These are phyloP conservation scores for Stachybotrys elegans DNA, from an alignment of 2,329 filamentous ascomycete species.

Conservation along the genomic window DNA sequence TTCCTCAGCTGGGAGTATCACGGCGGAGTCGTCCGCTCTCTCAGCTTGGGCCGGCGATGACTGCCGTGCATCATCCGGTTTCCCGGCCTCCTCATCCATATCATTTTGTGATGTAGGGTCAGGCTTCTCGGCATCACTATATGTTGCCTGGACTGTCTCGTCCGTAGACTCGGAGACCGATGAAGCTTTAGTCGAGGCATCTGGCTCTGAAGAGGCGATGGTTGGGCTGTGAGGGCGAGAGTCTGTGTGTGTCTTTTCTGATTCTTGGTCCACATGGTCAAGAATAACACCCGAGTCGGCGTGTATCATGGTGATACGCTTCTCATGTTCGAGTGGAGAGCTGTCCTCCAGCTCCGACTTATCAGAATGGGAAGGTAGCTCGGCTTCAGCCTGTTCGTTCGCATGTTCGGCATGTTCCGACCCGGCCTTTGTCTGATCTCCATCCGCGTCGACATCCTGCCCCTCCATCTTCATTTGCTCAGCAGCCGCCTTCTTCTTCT, in stretches of 20 bases:
- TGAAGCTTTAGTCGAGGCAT: constrained; percentile 57
- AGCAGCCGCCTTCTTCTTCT: constrained; percentile 51
- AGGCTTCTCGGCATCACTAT: too few relatives aligned
- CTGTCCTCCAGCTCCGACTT: background rate
- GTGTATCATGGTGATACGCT: constrained; percentile 35
- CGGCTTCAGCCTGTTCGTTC: constrained; percentile 15
- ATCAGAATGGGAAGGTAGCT: constrained; percentile 16
- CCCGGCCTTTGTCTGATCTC: constrained; percentile 8
- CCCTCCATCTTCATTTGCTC: constrained; percentile 16
- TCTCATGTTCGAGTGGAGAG: constrained; percentile 16
- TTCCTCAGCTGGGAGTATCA: background rate
- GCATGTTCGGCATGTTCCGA: constrained; percentile 9
- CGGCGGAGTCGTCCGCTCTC: constrained; percentile 4
- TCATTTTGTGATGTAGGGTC: constrained; percentile 19
- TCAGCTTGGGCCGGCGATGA: background rate
- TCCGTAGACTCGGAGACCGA: constrained; percentile 60
- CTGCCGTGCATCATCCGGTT: constrained; percentile 8
- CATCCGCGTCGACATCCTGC: constrained; percentile 14
- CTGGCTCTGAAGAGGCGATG: constrained; percentile 48
- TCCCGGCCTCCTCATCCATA: constrained; percentile 13
- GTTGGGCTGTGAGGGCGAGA: constrained; percentile 55
- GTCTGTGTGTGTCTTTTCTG: constrained; percentile 45
- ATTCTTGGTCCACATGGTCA: constrained; percentile 39
- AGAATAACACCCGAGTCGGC: constrained; percentile 53
- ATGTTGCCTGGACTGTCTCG: constrained; percentile 43